These are phyloP conservation scores for Priceomyces carsonii DNA, from an alignment of 805 yeast genomes.

Conservation along the genomic window DNA sequence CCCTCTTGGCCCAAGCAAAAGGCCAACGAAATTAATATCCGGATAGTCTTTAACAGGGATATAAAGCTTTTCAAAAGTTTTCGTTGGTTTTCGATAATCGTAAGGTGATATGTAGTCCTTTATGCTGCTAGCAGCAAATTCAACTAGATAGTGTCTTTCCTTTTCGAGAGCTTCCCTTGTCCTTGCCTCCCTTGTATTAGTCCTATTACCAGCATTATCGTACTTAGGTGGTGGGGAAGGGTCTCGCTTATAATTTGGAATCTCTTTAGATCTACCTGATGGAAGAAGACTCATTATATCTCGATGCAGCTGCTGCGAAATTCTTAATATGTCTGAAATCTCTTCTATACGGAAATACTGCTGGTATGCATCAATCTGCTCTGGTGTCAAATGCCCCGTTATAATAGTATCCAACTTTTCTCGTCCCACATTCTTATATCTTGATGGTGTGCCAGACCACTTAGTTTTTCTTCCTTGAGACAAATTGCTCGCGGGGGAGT, in stretches of 20 bases:
- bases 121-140: constrained; percentile 65
- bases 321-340: constrained; percentile 57
- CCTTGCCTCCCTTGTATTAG: constrained; percentile 78
- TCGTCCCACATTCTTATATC: constrained; percentile 23
- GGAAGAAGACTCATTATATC: constrained; percentile 53
- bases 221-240: constrained; percentile 94
- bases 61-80: constrained; percentile 76
- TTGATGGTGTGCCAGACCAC: constrained; percentile 34
- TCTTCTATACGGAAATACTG: constrained; percentile 76
- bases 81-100: constrained; percentile 69
- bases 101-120: constrained; percentile 81
- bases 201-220: constrained; percentile 79
- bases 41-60: constrained; percentile 88
- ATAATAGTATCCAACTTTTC: constrained; percentile 33
- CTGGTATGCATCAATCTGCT: constrained; percentile 78
- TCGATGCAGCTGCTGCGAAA: constrained; percentile 23
- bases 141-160: constrained; percentile 81
- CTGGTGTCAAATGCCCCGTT: constrained; percentile 51
- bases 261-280: constrained; percentile 22
- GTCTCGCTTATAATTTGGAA: constrained; percentile 50
- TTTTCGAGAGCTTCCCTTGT: constrained; percentile 62
- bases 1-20: constrained; percentile 93
- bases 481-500: neutral
- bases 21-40: constrained; percentile 88
- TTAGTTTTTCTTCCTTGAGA: constrained; percentile 19